A percentile compares a stretch with the other conserved stretches of the same genome.
Conservation (phyloP, 805 yeast species). For the Pachysolen tannophilus region DNA sequence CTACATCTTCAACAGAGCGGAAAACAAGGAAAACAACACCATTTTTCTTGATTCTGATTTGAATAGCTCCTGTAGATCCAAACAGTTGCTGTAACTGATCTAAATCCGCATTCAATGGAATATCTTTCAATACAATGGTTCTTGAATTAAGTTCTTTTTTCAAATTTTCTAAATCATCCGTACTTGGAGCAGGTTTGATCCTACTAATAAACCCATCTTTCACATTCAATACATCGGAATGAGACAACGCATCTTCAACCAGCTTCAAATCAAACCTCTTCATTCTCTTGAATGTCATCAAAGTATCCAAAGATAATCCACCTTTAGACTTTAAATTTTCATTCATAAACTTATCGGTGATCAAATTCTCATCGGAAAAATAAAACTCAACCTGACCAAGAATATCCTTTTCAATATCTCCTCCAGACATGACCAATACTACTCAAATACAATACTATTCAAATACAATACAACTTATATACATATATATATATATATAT, state of each 20-base stretch:
- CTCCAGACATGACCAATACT: too few species aligned
- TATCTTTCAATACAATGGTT: conserved; percentile 6
- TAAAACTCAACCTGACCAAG: conserved; percentile 78
- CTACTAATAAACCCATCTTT: conserved; percentile 36
- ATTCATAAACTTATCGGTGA: conserved; percentile 62
- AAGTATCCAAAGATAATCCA: conserved; percentile 19
- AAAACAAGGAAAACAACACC: conserved; percentile 7
- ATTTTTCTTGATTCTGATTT: conserved; percentile 7
- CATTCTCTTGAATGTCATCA: conserved; percentile 24
- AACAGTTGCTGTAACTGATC: conserved; percentile 4
- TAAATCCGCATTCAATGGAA: conserved; percentile 7
- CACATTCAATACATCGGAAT: conserved; percentile 29
- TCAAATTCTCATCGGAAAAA: conserved; percentile 77
- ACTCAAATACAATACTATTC: too few species aligned
- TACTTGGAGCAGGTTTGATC: conserved; percentile 34
- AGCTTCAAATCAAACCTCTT: conserved; percentile 37
- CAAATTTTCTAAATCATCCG: conserved; percentile 31
- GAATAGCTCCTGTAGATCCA: background rate
- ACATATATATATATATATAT: too few species aligned
- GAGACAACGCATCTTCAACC: conserved; percentile 34
- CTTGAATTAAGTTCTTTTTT: conserved; percentile 18
- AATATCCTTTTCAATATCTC: too few species aligned
- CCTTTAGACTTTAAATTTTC: conserved; percentile 27
- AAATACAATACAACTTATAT: too few species aligned
- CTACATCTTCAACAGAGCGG: conserved; percentile 3